Base-by-base conservation (phyloP, 345 rosid species). In the Corchorus olitorius region DNA sequence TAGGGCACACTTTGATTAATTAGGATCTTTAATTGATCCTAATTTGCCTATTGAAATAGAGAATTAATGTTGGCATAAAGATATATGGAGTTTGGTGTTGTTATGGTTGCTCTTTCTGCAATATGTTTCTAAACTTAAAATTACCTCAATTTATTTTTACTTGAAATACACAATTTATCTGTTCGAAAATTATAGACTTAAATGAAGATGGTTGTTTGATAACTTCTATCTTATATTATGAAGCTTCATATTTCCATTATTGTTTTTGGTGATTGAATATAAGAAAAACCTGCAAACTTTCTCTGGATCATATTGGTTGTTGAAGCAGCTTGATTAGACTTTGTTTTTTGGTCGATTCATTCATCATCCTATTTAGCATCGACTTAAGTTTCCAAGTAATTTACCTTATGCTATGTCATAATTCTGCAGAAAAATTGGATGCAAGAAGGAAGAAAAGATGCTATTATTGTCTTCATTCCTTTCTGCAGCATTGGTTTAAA, bases 371-470 rank as follows among this genome's bases (percentile, higher is more conserved):
- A 35, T 2, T 8, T 33, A 12, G 43, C 43, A 34, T 62, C 19
- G 43, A 6, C 65, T 62, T 33, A 14, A 17, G 33, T 33, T 54
- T 54, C n/a, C 9, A 17, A 19, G 41, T 41, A 17, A 39, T 14
- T 35, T n/a, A 39, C 65, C 39, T 6, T 45, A 39, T 3, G 8
- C 19, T 37, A 64, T 53, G 17, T 27, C 19, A 58, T 71, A 19
- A 65, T 37, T 19, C 39, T 4, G 55, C 22, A 17, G 73, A 67
- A 78, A 78, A 70, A 10, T 49, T 52, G 6, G 46, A 79, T 59
- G 64, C 70, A 59, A 67, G 16, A 65, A 6, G 62, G 70, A 68
- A 22, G 54, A n/a, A 80, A 73, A 65, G 53, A 43, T 71, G 54
- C 74, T 41, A 6, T 22, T 34, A 46, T 64, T 76, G 76, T 71